Evolutionary conservation across 129 eudicot genomes (phyloP).

Genomic region (Arctium minus): DNA sequence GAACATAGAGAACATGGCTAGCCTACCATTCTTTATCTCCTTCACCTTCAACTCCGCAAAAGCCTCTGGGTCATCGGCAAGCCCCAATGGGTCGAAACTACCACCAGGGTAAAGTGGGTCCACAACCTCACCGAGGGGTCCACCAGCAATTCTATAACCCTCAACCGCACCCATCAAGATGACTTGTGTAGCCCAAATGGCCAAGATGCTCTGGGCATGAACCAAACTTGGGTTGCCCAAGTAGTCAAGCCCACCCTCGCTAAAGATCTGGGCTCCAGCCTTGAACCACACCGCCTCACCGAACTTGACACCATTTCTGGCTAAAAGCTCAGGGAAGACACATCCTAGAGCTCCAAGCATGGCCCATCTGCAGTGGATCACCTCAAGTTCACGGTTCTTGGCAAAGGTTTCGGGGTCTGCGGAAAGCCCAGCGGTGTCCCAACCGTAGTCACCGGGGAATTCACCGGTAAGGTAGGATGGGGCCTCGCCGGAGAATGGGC

Average conservation of each 20-base stretch:
- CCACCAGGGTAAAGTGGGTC: conserved; percentile 61
- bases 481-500: conserved; percentile 20
- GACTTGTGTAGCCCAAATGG: conserved; percentile 58
- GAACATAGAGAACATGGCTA: conserved; percentile 60
- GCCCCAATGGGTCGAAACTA: conserved; percentile 53
- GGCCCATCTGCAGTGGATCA: conserved; percentile 30
- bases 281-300: conserved; percentile 65
- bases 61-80: conserved; percentile 55
- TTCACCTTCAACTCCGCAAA: conserved; percentile 54
- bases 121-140: conserved; percentile 51
- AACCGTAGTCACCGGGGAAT: conserved; percentile 16
- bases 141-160: conserved; percentile 57
- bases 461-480: conserved; percentile 13
- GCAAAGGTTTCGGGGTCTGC: conserved; percentile 19
- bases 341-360: conserved; percentile 59
- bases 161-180: conserved; percentile 58
- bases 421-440: conserved; percentile 19
- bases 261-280: conserved; percentile 57
- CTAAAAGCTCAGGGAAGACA: conserved; percentile 52
- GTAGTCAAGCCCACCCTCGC: conserved; percentile 62
- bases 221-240: conserved; percentile 58
- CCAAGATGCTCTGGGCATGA: conserved; percentile 63
- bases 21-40: conserved; percentile 53
- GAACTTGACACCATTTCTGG: conserved; percentile 55
- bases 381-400: conserved; percentile 18